Percentiles rank a stretch among this genome's conserved stretches.
phyloP scores from a whole-genome alignment of 257 asterid genomes.

The Jacaranda mimosifolia region DNA sequence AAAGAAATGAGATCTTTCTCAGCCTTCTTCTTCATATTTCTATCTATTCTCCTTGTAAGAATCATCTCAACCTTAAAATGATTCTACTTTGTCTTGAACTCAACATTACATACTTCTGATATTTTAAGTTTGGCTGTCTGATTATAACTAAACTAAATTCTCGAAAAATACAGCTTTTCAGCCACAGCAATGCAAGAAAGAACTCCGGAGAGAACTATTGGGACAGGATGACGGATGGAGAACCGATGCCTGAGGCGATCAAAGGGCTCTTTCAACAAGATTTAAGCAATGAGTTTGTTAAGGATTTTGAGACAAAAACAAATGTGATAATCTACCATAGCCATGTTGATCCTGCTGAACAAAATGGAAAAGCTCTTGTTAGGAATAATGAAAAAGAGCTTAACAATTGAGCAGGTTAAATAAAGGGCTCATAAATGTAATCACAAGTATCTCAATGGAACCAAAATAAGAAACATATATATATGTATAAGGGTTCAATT shows the following conservation, averaged over 20 bases:
- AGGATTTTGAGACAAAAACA: neutral
- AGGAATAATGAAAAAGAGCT: neutral
- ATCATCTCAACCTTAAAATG: neutral
- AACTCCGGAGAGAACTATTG: neutral
- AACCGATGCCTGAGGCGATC: conserved; percentile 20
- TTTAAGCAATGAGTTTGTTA: neutral
- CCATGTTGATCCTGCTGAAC: neutral
- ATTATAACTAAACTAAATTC: neutral
- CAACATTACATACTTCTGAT: no score
- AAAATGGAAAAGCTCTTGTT: neutral
- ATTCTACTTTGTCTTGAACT: no score
- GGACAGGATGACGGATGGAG: neutral
- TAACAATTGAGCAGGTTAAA: neutral
- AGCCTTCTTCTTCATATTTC: conserved; percentile 26
- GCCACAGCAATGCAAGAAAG: conserved; percentile 1
- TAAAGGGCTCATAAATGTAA: neutral
- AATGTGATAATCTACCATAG: conserved; percentile 27
- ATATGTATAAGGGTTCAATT: no score
- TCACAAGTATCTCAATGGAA: neutral
- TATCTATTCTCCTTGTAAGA: neutral
- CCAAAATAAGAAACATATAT: no score
- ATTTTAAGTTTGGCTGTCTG: no score
- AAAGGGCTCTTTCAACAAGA: neutral
- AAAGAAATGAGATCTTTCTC: conserved; percentile 38
- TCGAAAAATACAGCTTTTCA: neutral